Conservation (phyloP, 345 rosid species). For the Hibiscus trionum region DNA sequence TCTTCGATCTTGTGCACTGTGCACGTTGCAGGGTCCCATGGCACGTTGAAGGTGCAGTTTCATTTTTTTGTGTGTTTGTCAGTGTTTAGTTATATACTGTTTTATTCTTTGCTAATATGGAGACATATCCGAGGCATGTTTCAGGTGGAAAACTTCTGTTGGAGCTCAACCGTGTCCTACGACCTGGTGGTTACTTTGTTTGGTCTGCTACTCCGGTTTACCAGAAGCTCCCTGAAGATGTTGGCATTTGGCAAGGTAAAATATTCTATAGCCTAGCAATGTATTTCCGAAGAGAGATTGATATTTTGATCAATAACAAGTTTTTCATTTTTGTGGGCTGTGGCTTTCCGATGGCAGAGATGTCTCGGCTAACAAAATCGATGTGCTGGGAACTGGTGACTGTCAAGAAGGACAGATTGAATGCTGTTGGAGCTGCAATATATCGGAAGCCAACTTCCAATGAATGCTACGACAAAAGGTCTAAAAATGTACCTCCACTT, state of each 20-base stretch:
- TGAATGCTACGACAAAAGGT: constrained; percentile 48
- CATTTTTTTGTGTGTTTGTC: not conserved
- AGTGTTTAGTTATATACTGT: not conserved
- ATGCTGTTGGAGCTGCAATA: constrained; percentile 58
- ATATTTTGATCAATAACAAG: constrained; percentile 5
- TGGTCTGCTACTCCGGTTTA: constrained; percentile 98
- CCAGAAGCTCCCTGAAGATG: constrained; percentile 68
- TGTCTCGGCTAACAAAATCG: constrained; percentile 54
- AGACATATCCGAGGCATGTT: constrained; percentile 17
- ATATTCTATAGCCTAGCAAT: not conserved
- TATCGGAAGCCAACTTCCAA: constrained; percentile 62
- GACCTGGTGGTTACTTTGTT: constrained; percentile 93
- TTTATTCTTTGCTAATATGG: not conserved
- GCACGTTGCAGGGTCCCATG: constrained; percentile 96
- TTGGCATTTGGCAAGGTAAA: constrained; percentile 80
- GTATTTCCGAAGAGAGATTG: not conserved
- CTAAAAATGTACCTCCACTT: constrained; percentile 48
- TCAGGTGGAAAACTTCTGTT: constrained; percentile 88
- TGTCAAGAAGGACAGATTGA: constrained; percentile 47
- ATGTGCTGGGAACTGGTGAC: constrained; percentile 69
- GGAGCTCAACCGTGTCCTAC: constrained; percentile 80
- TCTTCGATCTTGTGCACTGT: constrained; percentile 79
- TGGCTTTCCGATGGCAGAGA: constrained; percentile 38
- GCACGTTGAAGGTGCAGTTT: constrained; percentile 70
- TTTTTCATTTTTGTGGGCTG: constrained; percentile 3